Base-by-base conservation (phyloP, 164 flowering plant species). In the Nymphaea thermarum region DNA sequence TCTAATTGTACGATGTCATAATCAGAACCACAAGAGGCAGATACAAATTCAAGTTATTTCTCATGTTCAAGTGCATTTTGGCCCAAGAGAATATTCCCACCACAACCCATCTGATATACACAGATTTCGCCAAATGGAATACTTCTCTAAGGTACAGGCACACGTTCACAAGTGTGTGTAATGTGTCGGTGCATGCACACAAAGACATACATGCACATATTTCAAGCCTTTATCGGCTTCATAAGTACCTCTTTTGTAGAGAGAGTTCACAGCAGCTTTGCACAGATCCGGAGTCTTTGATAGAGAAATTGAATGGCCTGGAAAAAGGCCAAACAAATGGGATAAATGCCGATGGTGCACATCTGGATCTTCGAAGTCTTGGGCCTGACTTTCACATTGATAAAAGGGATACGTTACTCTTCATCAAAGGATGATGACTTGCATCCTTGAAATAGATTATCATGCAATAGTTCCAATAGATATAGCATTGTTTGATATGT, bases 251-350 rank as follows among this genome's bases (percentile, higher is more conserved):
- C 98, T 81, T 80, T 90, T 88, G 43, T 65, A 66, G 44, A 93
- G 90, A n/a, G 88, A 84, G 72, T 81, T 65, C 11, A 81, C 85
- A 65, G 87, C 93, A 73, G 98, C 98, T 86, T 86, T 87, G 76
- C 87, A 83, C 15, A 93, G 85, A 67, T 87, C 89, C 44, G 96
- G 95, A 71, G 81, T 85, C 67, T 81, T 81, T 71, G 90, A 89
- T 11, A 79, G 62, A 47, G 85, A 85, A 59, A 93, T 88, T 67
- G 90, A 83, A 73, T 93, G 96, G 7, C 98, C 98, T 0, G 98
- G 98, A 73, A 76, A 93, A 47, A 93, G 80, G 63, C 98, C 98
- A 83, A 90, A 93, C 25, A 93, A 80, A 75, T 90, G 98, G 5
- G 98, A 93, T 25, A 93, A 61, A 80, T 93, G 98, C 59, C 98